Evolutionary conservation across 176 grass and related monocot genomes (phyloP), one percentile per base, ranked within the genome.

Genomic region (Aegilops longissima): DNA sequence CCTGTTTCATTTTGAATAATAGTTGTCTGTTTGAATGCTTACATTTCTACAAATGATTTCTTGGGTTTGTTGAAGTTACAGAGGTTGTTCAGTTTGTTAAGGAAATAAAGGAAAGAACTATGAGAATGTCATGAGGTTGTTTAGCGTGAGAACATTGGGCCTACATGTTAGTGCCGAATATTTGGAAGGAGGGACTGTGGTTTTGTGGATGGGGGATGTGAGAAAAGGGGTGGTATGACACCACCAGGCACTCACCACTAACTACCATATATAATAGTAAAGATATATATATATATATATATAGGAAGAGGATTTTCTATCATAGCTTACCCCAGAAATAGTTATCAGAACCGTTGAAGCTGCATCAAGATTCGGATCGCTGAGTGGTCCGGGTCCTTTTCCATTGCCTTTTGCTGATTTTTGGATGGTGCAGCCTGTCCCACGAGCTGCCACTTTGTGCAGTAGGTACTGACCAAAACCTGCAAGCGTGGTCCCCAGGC

Each of bases 1-100:
- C 66, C 31, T 33, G 66, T 36, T 68, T 36, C 66, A 70, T 70
- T 70, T 73, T 44, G n/a, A 73, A 73, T 45, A 73, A 45, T 73
- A 73, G 12, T 73, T 25, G n/a, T 47, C 5, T 44, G 12, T 27
- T 73, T 47, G 11, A 40, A 47, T 47, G 23, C n/a, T 73, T 73
- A 73, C 70, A 24, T 21, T 73, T 73, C 6, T 45, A 73, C 12
- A 73, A 7, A 73, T 2, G 12, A 45, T 73, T 73, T 73, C 38
- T 73, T 45, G n/a, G 39, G n/a, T 27, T 47, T 73, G 5, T 25
- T 47, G n/a, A 73, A 73, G 39, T 45, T 73, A 3, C 70, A 73
- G 39, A 73, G 39, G 39, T 24, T 73, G 39, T 73, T 73, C 70
- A 45, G 12, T 45, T 73, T 73, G n/a, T 45, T 27, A 21, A 25